phyloP scores from a whole-genome alignment of 2,329 filamentous ascomycete genomes.

The Botrytis paeoniae region DNA sequence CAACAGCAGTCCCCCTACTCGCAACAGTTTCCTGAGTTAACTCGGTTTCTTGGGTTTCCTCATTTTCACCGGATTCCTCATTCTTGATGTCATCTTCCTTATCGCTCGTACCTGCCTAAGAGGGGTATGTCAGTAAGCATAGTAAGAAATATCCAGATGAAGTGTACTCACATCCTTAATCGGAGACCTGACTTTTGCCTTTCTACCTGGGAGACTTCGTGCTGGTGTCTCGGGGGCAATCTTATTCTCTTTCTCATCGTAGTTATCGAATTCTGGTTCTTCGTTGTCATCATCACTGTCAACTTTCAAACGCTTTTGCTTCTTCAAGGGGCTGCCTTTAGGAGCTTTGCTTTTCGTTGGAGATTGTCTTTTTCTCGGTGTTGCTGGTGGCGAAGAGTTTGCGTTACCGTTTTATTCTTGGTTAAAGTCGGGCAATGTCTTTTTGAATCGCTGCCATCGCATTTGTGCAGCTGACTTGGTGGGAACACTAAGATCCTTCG shows the following conservation, averaged over 20 bases:
- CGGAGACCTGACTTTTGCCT: background rate
- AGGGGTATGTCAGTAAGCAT: background rate
- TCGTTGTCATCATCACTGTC: slow-evolving; percentile 9
- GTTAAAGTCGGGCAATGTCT: background rate
- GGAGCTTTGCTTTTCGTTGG: slow-evolving; percentile 3
- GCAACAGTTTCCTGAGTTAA: background rate
- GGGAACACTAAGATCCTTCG: slow-evolving; percentile 5
- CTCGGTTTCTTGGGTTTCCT: background rate
- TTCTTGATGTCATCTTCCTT: background rate
- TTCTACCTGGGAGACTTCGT: slow-evolving; percentile 14
- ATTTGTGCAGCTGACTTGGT: background rate
- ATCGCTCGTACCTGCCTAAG: background rate
- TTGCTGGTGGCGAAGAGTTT: background rate
- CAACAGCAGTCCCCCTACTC: background rate
- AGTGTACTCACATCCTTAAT: slow-evolving; percentile 9
- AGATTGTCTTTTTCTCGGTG: slow-evolving; percentile 11
- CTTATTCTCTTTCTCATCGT: background rate
- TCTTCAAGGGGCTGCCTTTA: slow-evolving; percentile 2
- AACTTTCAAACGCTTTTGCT: slow-evolving; percentile 1
- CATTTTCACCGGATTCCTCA: background rate
- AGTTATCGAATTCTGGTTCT: background rate
- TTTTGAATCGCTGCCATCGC: slow-evolving; percentile 6
- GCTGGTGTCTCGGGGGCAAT: background rate
- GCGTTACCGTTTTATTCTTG: background rate
- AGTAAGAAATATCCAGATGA: background rate